Evolutionary conservation across 2,329 filamentous ascomycete genomes (phyloP).

Genomic region (Apiospora aurea): DNA sequence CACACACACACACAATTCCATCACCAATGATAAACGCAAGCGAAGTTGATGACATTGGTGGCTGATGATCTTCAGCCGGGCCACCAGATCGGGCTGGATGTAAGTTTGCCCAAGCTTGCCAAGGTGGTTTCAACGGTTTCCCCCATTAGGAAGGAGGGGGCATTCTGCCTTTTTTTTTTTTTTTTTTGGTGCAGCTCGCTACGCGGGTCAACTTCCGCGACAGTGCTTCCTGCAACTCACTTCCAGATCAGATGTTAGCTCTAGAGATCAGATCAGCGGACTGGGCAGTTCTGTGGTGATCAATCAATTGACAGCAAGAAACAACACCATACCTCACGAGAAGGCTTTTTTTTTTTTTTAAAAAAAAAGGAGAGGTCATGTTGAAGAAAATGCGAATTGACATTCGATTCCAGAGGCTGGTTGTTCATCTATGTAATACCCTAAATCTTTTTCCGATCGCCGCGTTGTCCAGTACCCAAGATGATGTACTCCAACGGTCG

Average conservation of each 20-base stretch:
- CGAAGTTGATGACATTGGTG: not conserved
- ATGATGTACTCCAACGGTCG: not conserved
- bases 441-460: not conserved
- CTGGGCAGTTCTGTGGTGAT: not conserved
- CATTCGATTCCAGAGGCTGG: slow-evolving; percentile 9
- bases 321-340: not conserved
- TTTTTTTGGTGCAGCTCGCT: not conserved
- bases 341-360: not conserved
- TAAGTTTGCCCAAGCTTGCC: not conserved
- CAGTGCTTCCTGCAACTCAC: not conserved
- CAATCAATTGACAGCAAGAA: not conserved
- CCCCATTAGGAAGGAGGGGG: slow-evolving; percentile 15
- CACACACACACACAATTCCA: not conserved
- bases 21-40: not conserved
- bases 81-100: not conserved
- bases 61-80: no score
- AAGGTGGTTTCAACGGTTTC: slow-evolving; percentile 10
- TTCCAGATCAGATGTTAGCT: not conserved
- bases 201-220: not conserved
- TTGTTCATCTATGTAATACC: slow-evolving; percentile 18
- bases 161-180: no score
- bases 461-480: not conserved
- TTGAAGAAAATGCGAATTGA: not conserved
- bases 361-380: not conserved
- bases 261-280: not conserved